Evolutionary conservation across 164 flowering plant species (phyloP).

Genomic region (Chimonanthus salicifolius): DNA sequence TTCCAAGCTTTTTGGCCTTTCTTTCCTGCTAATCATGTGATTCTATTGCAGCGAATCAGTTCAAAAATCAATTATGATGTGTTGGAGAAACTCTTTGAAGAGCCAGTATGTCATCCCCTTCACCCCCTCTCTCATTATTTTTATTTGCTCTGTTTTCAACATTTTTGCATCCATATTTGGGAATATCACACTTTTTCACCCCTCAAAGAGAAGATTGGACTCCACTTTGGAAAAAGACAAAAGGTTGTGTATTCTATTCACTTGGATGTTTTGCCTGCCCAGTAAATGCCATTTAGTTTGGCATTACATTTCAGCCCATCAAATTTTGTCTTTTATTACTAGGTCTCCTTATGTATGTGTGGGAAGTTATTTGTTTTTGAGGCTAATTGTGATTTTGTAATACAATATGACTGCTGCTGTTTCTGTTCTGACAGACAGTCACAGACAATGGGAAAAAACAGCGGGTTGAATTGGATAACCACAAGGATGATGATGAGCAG

Average conservation of each 20-base stretch:
- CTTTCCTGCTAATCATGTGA: background rate
- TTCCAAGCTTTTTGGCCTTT: background rate
- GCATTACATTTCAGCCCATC: background rate
- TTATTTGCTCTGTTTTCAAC: background rate
- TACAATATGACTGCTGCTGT: background rate
- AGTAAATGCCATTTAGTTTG: background rate
- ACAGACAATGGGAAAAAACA: slow-evolving; percentile 17
- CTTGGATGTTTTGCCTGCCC: background rate
- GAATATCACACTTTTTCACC: background rate
- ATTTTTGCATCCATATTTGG: background rate
- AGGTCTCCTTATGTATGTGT: background rate
- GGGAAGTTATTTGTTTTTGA: background rate
- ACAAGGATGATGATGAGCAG: slow-evolving; percentile 1
- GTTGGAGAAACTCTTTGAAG: slow-evolving; percentile 51
- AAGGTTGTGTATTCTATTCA: background rate
- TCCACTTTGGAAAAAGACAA: background rate
- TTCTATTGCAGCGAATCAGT: slow-evolving; percentile 46
- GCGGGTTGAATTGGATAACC: slow-evolving; percentile 10
- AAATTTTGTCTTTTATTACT: background rate
- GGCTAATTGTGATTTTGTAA: background rate
- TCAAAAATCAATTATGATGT: slow-evolving; percentile 62
- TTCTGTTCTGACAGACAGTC: background rate
- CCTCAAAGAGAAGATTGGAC: background rate
- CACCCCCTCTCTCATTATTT: background rate
- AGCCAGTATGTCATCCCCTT: slow-evolving; percentile 27